phyloP scores from a whole-genome alignment of 164 flowering plant genomes.

The Paratinospora sagittata region DNA sequence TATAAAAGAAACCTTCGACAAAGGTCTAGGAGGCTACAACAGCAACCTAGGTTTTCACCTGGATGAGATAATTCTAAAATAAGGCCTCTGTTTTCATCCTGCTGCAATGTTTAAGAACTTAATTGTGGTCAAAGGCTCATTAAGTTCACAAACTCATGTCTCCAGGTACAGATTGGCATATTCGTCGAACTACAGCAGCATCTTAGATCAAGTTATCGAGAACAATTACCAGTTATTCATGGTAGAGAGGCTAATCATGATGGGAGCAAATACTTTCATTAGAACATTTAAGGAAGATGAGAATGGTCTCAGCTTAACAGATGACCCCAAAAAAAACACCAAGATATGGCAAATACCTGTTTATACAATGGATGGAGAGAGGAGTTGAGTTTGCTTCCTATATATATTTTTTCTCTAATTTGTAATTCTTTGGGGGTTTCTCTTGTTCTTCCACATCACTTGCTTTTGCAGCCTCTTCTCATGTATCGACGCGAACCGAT shows the following conservation, averaged over 20 bases:
- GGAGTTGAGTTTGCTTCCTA: slow-evolving; percentile 26
- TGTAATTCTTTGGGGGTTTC: neutral
- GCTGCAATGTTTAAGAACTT: neutral
- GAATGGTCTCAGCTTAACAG: slow-evolving; percentile 74
- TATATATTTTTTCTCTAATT: neutral
- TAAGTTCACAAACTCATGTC: neutral
- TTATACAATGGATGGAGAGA: slow-evolving; percentile 48
- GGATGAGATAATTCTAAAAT: too few species aligned
- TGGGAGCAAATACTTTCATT: slow-evolving; percentile 76
- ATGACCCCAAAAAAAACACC: slow-evolving; percentile 92
- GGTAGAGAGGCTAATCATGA: slow-evolving; percentile 79
- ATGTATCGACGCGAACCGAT: neutral
- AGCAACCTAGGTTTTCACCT: too few species aligned
- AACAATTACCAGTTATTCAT: slow-evolving; percentile 93
- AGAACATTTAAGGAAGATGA: slow-evolving; percentile 73
- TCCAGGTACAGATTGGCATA: slow-evolving; percentile 90
- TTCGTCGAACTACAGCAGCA: slow-evolving; percentile 73
- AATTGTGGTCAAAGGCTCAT: neutral
- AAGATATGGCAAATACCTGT: slow-evolving; percentile 86
- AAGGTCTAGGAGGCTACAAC: too few species aligned
- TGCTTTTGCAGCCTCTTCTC: neutral
- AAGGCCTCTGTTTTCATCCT: too few species aligned
- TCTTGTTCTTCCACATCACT: neutral
- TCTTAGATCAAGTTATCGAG: slow-evolving; percentile 73
- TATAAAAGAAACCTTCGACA: too few species aligned